phyloP scores from a whole-genome alignment of 345 rosid genomes.

The Populus tremula region DNA sequence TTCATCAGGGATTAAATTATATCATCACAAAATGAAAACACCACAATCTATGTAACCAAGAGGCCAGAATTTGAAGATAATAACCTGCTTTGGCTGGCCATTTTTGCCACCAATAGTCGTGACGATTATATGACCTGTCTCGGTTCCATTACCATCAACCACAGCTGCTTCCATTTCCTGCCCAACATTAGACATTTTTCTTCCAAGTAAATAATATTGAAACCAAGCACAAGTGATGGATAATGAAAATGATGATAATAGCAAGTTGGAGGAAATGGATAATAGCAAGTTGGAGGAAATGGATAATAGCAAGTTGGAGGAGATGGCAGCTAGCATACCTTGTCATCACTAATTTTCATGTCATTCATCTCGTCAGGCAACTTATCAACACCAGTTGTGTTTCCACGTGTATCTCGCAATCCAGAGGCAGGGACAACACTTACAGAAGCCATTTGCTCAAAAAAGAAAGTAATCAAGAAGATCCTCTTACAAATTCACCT shows the following conservation, averaged over 20 bases:
- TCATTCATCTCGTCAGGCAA: conserved; percentile 83
- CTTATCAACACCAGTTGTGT: conserved; percentile 59
- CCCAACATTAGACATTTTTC: conserved; percentile 2
- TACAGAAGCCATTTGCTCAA: conserved; percentile 57
- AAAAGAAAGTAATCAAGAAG: not conserved
- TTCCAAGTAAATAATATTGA: not conserved
- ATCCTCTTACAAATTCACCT: conserved; percentile 10
- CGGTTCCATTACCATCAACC: conserved; percentile 84
- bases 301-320: not conserved
- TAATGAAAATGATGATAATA: not conserved
- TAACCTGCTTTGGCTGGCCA: conserved; percentile 80
- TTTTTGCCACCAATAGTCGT: conserved; percentile 81
- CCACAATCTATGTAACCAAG: not conserved
- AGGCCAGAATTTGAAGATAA: conserved; percentile 4
- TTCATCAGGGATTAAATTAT: not conserved
- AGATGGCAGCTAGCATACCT: conserved; percentile 34
- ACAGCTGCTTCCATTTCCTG: conserved; percentile 90
- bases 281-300: not conserved
- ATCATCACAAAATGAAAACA: conserved; percentile 4
- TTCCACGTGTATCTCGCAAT: conserved; percentile 50
- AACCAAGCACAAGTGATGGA: not conserved
- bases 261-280: not conserved
- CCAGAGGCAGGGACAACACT: conserved; percentile 52
- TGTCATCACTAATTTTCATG: conserved; percentile 90
- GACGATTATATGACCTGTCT: conserved; percentile 78